Evolutionary conservation across 768 basidiomycete genomes (phyloP), one percentile per base, ranked within the genome.

Genomic region (Gymnopilus dilepis): DNA sequence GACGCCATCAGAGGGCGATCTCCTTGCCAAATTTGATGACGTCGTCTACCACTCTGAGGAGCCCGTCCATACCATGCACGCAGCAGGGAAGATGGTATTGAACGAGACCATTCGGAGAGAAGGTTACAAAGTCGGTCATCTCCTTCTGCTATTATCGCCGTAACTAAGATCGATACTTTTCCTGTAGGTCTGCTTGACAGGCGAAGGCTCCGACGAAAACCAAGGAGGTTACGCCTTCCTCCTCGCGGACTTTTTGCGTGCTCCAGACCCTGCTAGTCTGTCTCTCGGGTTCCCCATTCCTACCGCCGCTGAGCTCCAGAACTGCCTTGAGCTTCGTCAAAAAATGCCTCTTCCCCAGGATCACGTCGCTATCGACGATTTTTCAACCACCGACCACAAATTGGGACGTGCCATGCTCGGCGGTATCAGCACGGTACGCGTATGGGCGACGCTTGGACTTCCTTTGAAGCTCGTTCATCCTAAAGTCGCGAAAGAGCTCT

Each of bases 161-260:
- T 13, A 8, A 37, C 15, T 19, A 34, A 33, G 12, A 15, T 24
- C 12, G 8, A 3, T 38, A 19, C 22, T 4, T 26, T 7, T 3
- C 4, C n/a, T 21, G 31, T 26, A 54, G 52, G 52, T 54, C 9
- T 40, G 34, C 17, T 37, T 54, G 6, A 54, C 52, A 15, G 52
- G 52, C 9, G 52, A 54, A 40, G 52, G 52, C 2, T 54, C 52
- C 11, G 52, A 54, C 11, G 52, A 54, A 7, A 54, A 38, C 4
- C 52, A 54, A 28, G 52, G 52, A 15, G 52, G 52, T 17, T 54
- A 54, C 9, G 34, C 52, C 2, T 54, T 54, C 52, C 52, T 54
- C 9, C 33, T 54, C 4, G 24, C 34, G 8, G 52, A 54, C 52
- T 54, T 38, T 37, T 17, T 54, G 15, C 52, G 52, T 26, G 52